Evolutionary conservation across 257 asterid species (phyloP).

Genomic region (Nicotiana otophora): DNA sequence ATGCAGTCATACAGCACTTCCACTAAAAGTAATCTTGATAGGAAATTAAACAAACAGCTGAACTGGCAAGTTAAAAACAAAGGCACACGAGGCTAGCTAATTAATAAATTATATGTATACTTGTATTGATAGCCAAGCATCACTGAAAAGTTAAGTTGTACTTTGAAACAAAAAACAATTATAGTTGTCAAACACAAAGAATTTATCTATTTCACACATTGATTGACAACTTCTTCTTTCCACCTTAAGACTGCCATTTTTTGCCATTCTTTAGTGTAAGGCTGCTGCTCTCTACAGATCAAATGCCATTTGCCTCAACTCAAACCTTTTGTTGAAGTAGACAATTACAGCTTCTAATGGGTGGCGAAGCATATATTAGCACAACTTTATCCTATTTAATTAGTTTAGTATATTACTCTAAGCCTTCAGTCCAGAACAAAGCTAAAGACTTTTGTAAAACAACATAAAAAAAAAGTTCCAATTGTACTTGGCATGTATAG

Average conservation of each 20-base stretch:
- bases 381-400: constrained; percentile 16
- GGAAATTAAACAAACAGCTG: constrained; percentile 13
- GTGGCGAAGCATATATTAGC: constrained; percentile 12
- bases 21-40: not conserved
- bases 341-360: constrained; percentile 7
- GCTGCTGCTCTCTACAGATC: constrained; percentile 6
- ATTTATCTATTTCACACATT: not conserved
- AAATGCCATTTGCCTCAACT: constrained; percentile 6
- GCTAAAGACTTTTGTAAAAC: constrained; percentile 19
- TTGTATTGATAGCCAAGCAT: not conserved
- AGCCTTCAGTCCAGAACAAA: not conserved
- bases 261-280: not conserved
- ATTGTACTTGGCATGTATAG: constrained; percentile 39
- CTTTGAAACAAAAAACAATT: constrained; percentile 25
- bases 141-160: constrained; percentile 38
- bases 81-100: constrained; percentile 25
- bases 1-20: constrained; percentile 18
- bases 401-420: not conserved
- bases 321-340: not conserved
- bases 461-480: constrained; percentile 35
- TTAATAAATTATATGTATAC: constrained; percentile 2
- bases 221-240: not conserved
- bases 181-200: constrained; percentile 12
- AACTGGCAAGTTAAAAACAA: constrained; percentile 16
- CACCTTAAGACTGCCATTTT: not conserved